Conservation (phyloP, 441 rosid genomes). For the Melastoma candidum region DNA sequence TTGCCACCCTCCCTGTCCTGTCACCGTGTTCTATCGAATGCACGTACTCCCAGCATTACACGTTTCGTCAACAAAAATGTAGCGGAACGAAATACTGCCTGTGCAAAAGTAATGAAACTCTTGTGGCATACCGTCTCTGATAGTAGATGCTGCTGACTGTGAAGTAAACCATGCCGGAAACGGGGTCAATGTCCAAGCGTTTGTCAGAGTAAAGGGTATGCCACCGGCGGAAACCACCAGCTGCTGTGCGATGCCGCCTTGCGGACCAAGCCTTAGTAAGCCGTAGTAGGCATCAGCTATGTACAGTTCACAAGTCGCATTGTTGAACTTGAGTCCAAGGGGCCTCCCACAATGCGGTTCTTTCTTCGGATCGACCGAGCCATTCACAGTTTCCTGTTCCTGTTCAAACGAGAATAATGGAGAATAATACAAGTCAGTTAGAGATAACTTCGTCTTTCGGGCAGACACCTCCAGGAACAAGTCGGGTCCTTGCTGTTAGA, state of each 20-base stretch:
- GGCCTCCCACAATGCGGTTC: conserved; percentile 45
- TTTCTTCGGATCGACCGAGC: conserved; percentile 20
- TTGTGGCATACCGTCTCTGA: conserved; percentile 28
- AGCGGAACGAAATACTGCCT: too few species aligned
- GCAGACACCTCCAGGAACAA: too few species aligned
- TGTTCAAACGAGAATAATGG: too few species aligned
- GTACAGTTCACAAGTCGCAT: conserved; percentile 29
- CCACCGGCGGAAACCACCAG: conserved; percentile 28
- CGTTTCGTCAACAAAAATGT: neutral
- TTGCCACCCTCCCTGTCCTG: conserved; percentile 40
- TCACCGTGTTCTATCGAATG: conserved; percentile 21
- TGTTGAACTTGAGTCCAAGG: conserved; percentile 33
- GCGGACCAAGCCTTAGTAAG: conserved; percentile 26
- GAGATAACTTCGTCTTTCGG: too few species aligned
- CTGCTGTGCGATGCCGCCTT: conserved; percentile 26
- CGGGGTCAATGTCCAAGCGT: conserved; percentile 31
- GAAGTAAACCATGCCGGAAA: conserved; percentile 30
- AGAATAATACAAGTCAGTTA: too few species aligned
- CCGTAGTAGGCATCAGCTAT: conserved; percentile 47
- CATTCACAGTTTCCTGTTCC: conserved; percentile 31
- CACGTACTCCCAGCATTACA: conserved; percentile 22
- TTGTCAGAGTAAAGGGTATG: conserved; percentile 26
- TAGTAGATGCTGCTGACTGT: conserved; percentile 30
- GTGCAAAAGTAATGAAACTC: neutral
- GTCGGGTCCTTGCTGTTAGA: too few species aligned